A percentile compares a stretch with the other conserved stretches of the same genome.
phyloP scores from a whole-genome alignment of 331 rosid species.

The Rosa hybrid region DNA sequence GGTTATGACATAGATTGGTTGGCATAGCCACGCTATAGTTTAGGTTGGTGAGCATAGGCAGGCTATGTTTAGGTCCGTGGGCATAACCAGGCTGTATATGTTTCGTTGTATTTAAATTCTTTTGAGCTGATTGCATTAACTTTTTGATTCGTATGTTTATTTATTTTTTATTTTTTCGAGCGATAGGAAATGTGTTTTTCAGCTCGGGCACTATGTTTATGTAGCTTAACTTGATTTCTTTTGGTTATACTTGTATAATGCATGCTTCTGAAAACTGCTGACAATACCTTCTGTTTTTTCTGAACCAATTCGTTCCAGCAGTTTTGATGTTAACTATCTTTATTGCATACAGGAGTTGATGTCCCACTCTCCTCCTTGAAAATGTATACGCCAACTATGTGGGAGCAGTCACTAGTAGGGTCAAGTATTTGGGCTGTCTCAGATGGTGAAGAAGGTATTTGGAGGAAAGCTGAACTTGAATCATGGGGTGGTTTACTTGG shows the following conservation, averaged over 20 bases:
- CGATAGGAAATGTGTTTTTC: neutral
- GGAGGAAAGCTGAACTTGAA: constrained; percentile 93
- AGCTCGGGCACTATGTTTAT: neutral
- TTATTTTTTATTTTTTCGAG: neutral
- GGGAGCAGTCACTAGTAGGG: constrained; percentile 77
- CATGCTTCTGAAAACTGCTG: neutral
- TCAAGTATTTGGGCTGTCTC: constrained; percentile 79
- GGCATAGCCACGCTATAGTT: neutral
- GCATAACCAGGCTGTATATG: neutral
- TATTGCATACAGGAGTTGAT: constrained; percentile 64
- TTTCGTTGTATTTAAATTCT: neutral
- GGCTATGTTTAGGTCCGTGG: neutral
- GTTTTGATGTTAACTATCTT: constrained; percentile 20
- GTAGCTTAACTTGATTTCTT: neutral
- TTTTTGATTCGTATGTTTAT: neutral
- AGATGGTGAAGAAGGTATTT: constrained; percentile 56
- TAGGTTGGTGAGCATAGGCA: constrained; percentile 17
- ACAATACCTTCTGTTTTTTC: neutral
- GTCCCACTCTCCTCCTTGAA: constrained; percentile 66
- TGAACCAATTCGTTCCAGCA: constrained; percentile 6
- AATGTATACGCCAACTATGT: constrained; percentile 61
- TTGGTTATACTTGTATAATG: neutral
- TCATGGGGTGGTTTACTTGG: constrained; percentile 72
- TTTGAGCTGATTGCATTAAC: neutral
- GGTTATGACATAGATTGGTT: constrained; percentile 27